Conservation (phyloP, 176 grass and related monocot genomes). For the Carex scoparia region DNA sequence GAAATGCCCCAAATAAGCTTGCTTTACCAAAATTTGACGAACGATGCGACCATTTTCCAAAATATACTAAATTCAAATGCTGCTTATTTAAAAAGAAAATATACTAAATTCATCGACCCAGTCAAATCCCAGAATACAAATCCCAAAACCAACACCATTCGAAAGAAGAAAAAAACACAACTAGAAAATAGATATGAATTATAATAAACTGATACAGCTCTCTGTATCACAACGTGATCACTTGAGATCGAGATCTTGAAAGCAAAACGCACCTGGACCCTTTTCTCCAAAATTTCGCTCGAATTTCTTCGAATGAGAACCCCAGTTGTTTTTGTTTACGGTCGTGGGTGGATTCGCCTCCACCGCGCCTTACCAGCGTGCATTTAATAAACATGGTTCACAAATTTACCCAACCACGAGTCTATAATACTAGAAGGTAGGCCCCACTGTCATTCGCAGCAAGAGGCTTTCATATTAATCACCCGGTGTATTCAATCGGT, state of each 20-base stretch:
- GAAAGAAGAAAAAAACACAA: neutral
- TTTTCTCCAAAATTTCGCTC: neutral
- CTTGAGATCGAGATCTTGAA: slow-evolving; percentile 1
- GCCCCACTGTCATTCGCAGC: neutral
- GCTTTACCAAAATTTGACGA: neutral
- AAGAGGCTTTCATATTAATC: neutral
- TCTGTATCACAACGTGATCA: neutral
- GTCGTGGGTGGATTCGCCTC: neutral
- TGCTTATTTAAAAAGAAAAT: neutral
- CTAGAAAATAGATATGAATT: neutral
- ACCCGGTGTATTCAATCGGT: neutral
- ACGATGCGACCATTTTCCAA: neutral
- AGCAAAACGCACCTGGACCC: neutral
- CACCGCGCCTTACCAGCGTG: neutral
- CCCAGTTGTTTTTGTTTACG: neutral
- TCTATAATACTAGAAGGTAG: neutral
- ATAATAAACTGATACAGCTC: neutral
- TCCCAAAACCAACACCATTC: neutral
- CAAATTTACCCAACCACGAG: neutral
- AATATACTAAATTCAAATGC: neutral
- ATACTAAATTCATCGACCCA: neutral
- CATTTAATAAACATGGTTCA: neutral
- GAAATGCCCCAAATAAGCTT: neutral
- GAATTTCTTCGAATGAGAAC: neutral
- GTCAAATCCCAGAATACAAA: neutral